Conservation (phyloP, 2,329 filamentous ascomycete species). For the Apiospora rasikravindrae region DNA sequence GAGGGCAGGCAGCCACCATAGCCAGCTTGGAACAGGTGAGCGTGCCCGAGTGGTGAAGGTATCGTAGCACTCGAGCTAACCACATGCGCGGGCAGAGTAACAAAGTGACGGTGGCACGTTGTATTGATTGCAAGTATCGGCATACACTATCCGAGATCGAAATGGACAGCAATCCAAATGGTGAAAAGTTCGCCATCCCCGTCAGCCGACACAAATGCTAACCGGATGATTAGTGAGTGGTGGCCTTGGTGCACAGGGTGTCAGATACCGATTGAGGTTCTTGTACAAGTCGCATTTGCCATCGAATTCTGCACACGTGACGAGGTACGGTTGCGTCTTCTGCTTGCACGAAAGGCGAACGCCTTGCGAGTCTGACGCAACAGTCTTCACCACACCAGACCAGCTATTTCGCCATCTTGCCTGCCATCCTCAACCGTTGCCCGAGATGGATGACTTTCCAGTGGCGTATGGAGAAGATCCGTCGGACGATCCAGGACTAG, state of each 20-base stretch:
- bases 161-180: slow-evolving; percentile 25
- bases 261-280: slow-evolving; percentile 46
- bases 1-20: slow-evolving; percentile 44
- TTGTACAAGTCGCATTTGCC: slow-evolving; percentile 49
- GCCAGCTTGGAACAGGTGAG: slow-evolving; percentile 32
- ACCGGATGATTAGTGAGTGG: slow-evolving; percentile 36
- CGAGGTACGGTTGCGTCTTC: slow-evolving; percentile 59
- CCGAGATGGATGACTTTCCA: slow-evolving; percentile 52
- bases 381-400: slow-evolving; percentile 59
- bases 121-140: slow-evolving; percentile 33
- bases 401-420: slow-evolving; percentile 59
- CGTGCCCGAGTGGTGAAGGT: neutral
- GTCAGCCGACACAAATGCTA: neutral
- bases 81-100: neutral
- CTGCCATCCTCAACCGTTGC: slow-evolving; percentile 59
- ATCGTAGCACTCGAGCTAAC: neutral
- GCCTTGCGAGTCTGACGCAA: slow-evolving; percentile 58
- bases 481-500: slow-evolving; percentile 28
- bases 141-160: slow-evolving; percentile 23
- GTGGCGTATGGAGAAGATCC: slow-evolving; percentile 44
- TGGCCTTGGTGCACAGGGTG: slow-evolving; percentile 40
- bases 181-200: slow-evolving; percentile 26
- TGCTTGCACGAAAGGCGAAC: slow-evolving; percentile 57
- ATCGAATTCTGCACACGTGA: slow-evolving; percentile 37
- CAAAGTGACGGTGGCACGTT: slow-evolving; percentile 30